A percentile compares a stretch with the other conserved stretches of the same genome.
Evolutionary conservation across 495 filamentous ascomycete species (phyloP).

Genomic region (Margaritispora aquatica): DNA sequence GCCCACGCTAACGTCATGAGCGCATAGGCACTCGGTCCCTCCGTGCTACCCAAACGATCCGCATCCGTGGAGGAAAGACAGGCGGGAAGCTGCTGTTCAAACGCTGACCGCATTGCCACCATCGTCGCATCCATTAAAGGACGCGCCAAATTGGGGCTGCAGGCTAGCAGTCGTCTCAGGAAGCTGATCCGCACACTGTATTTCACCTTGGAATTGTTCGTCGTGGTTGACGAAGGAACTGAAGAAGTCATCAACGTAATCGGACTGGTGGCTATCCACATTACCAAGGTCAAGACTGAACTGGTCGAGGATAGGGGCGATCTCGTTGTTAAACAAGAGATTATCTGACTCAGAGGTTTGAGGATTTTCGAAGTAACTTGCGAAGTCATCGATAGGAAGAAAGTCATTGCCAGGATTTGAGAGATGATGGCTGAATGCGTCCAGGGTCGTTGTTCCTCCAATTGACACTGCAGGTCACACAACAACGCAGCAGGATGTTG

Average conservation of each 20-base stretch:
- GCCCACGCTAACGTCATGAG: constrained; percentile 48
- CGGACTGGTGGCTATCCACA: constrained; percentile 52
- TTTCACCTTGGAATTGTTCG: constrained; percentile 23
- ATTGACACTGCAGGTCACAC: constrained; percentile 99
- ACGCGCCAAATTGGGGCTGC: constrained; percentile 90
- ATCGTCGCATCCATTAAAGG: constrained; percentile 86
- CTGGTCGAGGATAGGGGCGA: constrained; percentile 63
- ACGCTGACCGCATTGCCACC: constrained; percentile 69
- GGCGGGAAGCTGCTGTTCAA: constrained; percentile 33
- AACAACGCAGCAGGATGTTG: constrained; percentile 99
- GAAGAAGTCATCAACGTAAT: constrained; percentile 47
- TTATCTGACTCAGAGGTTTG: constrained; percentile 63
- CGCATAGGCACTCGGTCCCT: constrained; percentile 43
- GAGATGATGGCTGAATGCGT: constrained; percentile 42
- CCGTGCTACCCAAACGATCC: constrained; percentile 33
- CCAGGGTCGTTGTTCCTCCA: constrained; percentile 54
- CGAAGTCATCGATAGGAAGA: constrained; percentile 62
- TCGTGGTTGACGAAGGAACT: constrained; percentile 42
- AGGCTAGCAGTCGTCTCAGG: constrained; percentile 52
- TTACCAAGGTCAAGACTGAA: constrained; percentile 73
- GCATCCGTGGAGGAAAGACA: constrained; percentile 27
- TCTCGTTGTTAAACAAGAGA: constrained; percentile 70
- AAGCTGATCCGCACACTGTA: constrained; percentile 44
- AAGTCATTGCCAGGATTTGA: constrained; percentile 45
- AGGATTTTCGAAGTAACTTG: constrained; percentile 64